Evolutionary conservation across 176 grass and related monocot species (phyloP), one percentile per base, ranked within the genome.

Genomic region (Aegilops speltoides): DNA sequence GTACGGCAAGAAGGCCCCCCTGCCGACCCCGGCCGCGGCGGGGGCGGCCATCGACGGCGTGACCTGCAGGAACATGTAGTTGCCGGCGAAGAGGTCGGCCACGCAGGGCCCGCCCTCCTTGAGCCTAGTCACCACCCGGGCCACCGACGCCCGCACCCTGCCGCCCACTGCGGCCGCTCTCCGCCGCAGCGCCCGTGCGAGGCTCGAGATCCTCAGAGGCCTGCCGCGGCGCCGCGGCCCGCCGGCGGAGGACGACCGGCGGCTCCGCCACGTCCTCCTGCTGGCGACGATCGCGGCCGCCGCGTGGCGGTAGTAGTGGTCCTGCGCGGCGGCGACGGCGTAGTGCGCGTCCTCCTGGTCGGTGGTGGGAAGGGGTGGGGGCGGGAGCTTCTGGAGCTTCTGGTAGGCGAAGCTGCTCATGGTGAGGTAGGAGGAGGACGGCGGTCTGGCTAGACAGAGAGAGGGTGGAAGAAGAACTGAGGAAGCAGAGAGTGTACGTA

Each of bases 31-130:
- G 1, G 20, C 26, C 29, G 81, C 26, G 61, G 87, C 79, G 24
- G 86, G 86, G 20, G 28, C 26, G 26, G 56, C 19, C 56, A 59
- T 59, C 56, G 97, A 91, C 68, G 97, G 97, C 17, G 65, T 79
- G 74, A 99, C 97, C 88, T 99, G 97, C 80, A 96, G 37, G 94
- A 99, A 96, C 97, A 96, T 88, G 77, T 99, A 96, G 90, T 96
- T 99, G 28, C 97, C 94, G 26, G 97, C 89, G 79, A 99, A 96
- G 31, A 98, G 89, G 46, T 96, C 93, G 1, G 78, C 93, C 8
- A 96, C 15, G 77, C 91, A 94, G 1, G 92, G 92, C 24, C 91
- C 87, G 19, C 92, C 97, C 70, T 98, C 96, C 88, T 38, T 79
- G 54, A 98, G 88, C 86, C 92, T 81, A 6, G 43, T 70, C 75